Base-by-base conservation (phyloP, 768 basidiomycete genomes). In the Lactarius vividus region DNA sequence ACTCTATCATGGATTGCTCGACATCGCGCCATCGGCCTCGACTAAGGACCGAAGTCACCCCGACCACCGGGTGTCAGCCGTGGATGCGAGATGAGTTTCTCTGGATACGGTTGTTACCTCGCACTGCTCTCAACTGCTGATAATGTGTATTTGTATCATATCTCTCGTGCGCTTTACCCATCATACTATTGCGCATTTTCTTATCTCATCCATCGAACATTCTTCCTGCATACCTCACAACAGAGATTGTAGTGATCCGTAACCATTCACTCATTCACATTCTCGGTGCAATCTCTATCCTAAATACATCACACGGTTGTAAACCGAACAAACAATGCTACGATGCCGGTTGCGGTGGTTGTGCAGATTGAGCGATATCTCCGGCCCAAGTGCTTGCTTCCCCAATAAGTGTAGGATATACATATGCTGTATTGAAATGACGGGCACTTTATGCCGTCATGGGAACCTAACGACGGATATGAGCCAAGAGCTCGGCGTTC, bases 71-170 rank as follows among this genome's bases (percentile, higher is more conserved):
- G n/a, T 11, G 39, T 37, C 35, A 16, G 53, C 31, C 23, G 31
- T 54, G 20, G 20, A 65, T n/a, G n/a, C 20, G 37, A 46, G 52
- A 57, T 59, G 63, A 59, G 15, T 42, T 54, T 26, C 26, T 31
- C 4, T 23, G 53, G 40, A 37, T 3, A n/a, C 29, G 60, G 23
- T 44, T 54, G 33, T 42, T 10, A 11, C 29, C 16, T 42, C 28
- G n/a, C 57, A 57, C 31, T 63, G 44, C 33, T 63, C 23, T 11
- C n/a, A 56, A 52, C 49, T 52, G 26, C 54, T 33, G 49, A 57
- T 60, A 66, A 33, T 29, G 49, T 64, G 62, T 67, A 64, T 52
- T 35, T 67, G 55, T 66, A 59, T 57, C 64, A 67, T 66, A 65
- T 46, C 39, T 20, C 63, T 31, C 31, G 29, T 39, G 62, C 55